phyloP scores from a whole-genome alignment of 768 basidiomycete genomes.

The Mycena rebaudengoi region DNA sequence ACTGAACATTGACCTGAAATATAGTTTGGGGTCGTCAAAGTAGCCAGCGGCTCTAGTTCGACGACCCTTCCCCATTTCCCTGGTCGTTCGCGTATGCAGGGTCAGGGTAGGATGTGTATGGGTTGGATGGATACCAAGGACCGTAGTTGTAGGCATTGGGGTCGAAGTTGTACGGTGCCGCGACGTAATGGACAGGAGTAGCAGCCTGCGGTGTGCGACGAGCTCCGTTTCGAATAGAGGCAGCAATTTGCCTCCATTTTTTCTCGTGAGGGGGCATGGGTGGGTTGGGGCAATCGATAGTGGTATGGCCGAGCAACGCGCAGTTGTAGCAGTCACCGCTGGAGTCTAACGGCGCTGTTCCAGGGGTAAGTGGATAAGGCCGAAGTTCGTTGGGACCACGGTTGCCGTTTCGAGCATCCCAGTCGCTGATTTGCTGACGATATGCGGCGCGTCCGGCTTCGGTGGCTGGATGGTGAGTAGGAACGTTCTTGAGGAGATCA shows the following conservation, averaged over 20 bases:
- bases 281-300: neutral
- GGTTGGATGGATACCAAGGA: neutral
- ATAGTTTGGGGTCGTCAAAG: neutral
- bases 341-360: constrained; percentile 22
- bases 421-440: constrained; percentile 10
- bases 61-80: constrained; percentile 20
- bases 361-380: constrained; percentile 32
- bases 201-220: neutral
- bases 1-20: neutral
- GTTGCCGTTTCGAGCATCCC: neutral
- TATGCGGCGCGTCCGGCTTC: constrained; percentile 23
- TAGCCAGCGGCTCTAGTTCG: constrained; percentile 9
- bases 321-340: constrained; percentile 32
- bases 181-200: neutral
- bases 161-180: neutral
- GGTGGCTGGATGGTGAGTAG: constrained; percentile 22
- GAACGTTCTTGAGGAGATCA: neutral
- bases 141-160: neutral
- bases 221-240: neutral
- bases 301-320: constrained; percentile 22
- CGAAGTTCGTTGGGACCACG: constrained; percentile 8
- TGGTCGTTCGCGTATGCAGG: neutral
- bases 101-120: neutral
- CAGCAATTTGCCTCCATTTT: constrained; percentile 27
- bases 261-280: constrained; percentile 19